These are phyloP conservation scores for Cicer pinnatifidum DNA, from an alignment of 306 rosid genomes.

Conservation along the genomic window DNA sequence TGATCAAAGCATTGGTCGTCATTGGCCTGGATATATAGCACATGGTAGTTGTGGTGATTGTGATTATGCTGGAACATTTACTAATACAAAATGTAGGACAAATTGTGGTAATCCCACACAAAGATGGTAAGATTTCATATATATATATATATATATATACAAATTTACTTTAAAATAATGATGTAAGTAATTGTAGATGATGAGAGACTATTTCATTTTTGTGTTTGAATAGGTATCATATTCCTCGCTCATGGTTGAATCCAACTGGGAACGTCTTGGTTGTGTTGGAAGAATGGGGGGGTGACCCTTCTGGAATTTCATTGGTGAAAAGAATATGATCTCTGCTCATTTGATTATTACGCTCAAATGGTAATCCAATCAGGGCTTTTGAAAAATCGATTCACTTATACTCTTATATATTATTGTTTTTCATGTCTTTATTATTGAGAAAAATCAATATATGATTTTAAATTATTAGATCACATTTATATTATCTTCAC, in stretches of 20 bases:
- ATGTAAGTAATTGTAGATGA: not conserved
- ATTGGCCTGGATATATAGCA: constrained; percentile 74
- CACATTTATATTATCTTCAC: no score
- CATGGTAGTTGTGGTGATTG: constrained; percentile 64
- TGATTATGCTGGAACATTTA: constrained; percentile 66
- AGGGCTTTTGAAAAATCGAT: no score
- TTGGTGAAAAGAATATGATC: constrained; percentile 64
- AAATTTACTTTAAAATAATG: constrained; percentile 5
- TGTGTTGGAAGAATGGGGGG: constrained; percentile 94
- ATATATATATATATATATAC: not conserved
- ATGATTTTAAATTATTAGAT: no score
- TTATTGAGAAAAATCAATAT: no score
- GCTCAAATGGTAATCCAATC: constrained; percentile 44
- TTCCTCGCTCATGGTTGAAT: constrained; percentile 86
- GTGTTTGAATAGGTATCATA: constrained; percentile 73
- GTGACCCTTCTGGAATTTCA: constrained; percentile 69
- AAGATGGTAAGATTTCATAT: constrained; percentile 60
- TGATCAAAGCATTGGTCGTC: constrained; percentile 82
- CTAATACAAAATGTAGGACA: constrained; percentile 62
- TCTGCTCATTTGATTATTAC: constrained; percentile 51
- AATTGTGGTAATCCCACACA: constrained; percentile 83
- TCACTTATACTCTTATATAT: no score
- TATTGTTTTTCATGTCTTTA: no score
- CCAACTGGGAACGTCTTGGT: constrained; percentile 73
- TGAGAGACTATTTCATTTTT: not conserved